These are phyloP conservation scores for Lentinus brumalis DNA, from an alignment of 768 basidiomycete species.

Conservation along the genomic window DNA sequence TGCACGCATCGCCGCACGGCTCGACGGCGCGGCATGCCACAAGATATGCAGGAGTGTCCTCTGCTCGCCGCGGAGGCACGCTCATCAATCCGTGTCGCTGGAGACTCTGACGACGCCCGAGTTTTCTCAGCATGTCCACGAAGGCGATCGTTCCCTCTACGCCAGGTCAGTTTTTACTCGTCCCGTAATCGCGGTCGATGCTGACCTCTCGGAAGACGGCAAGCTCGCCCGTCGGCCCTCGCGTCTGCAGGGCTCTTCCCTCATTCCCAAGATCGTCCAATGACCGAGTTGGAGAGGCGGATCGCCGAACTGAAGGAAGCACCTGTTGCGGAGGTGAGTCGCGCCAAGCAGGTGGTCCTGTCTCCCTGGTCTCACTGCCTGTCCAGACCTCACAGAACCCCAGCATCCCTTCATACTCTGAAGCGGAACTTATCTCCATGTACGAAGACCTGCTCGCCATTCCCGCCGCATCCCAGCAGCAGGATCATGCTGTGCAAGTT, in stretches of 20 bases:
- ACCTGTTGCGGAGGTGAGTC: conserved; percentile 5
- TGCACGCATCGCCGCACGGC: conserved; percentile 16
- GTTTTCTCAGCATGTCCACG: background rate
- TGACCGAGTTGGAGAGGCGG: conserved; percentile 24
- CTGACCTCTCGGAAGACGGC: background rate
- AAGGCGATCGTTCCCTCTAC: conserved; percentile 3
- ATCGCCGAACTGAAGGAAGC: conserved; percentile 22
- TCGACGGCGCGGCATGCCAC: conserved; percentile 2
- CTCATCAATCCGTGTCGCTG: conserved; percentile 4
- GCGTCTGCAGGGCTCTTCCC: conserved; percentile 4
- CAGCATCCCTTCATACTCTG: conserved; percentile 28
- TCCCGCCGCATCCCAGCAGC: conserved; percentile 18
- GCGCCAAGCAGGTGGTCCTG: background rate
- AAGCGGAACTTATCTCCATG: conserved; percentile 40
- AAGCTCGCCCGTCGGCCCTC: background rate
- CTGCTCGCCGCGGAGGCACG: background rate
- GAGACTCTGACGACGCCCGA: background rate
- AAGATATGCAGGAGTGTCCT: background rate
- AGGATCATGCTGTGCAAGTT: conserved; percentile 3
- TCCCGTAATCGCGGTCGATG: background rate
- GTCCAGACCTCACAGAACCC: background rate
- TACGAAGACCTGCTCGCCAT: conserved; percentile 44
- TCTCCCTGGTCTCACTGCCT: background rate
- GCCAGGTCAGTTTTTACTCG: conserved; percentile 2
- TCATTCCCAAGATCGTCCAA: background rate